Conservation (phyloP, 805 yeast genomes). For the Helenozyma rhizophorensis region DNA sequence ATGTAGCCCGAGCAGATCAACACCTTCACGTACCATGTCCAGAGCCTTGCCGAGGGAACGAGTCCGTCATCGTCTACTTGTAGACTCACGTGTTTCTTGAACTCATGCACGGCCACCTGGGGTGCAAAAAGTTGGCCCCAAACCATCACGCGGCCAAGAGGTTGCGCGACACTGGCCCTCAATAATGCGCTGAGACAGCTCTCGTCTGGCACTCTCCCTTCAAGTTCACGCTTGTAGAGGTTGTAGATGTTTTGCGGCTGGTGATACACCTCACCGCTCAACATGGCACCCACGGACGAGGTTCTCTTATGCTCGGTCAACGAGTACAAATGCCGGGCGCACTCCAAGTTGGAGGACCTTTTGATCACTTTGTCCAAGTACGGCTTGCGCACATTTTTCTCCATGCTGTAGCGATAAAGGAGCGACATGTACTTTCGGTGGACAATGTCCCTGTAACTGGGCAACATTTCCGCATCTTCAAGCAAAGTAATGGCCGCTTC, state of each 20-base stretch:
- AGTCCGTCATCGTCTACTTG: conserved; percentile 7
- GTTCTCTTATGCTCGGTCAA: conserved; percentile 21
- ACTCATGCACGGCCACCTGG: conserved; percentile 57
- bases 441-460: conserved; percentile 16
- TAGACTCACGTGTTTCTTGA: conserved; percentile 37
- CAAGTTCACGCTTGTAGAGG: conserved; percentile 25
- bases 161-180: conserved; percentile 37
- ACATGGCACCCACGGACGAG: conserved; percentile 29
- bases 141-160: conserved; percentile 16
- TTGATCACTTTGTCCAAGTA: conserved; percentile 7
- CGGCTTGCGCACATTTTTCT: conserved; percentile 12
- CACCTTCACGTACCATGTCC: conserved; percentile 51
- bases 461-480: conserved; percentile 7
- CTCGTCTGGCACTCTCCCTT: conserved; percentile 22
- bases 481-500: conserved; percentile 18
- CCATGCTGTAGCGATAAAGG: conserved; percentile 11
- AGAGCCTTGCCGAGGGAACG: conserved; percentile 33
- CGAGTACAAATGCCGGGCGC: conserved; percentile 27
- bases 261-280: conserved; percentile 31
- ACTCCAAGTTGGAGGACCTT: conserved; percentile 9
- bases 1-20: conserved; percentile 44
- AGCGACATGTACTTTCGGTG: conserved; percentile 26
- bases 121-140: conserved; percentile 56
- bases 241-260: conserved; percentile 26
- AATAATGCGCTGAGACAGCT: conserved; percentile 42